Conservation (phyloP, 2,329 filamentous ascomycete species). For the Penicillium sp. region DNA sequence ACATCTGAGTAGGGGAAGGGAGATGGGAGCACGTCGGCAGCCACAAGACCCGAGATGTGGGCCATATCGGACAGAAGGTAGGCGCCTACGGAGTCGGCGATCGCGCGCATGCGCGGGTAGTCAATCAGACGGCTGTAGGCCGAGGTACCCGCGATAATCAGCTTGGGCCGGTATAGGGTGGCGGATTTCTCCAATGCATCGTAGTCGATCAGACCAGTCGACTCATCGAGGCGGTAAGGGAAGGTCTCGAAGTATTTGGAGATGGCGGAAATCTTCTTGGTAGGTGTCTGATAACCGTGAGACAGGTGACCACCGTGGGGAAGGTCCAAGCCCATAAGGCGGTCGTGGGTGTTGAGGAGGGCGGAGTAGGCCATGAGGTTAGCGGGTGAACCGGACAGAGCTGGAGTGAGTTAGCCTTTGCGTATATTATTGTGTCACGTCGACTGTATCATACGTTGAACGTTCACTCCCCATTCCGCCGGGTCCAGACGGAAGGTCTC, state of each 20-base stretch:
- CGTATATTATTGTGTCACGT: conserved; percentile 8
- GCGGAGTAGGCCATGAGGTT: conserved; percentile 88
- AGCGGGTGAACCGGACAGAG: conserved; percentile 74
- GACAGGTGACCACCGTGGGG: conserved; percentile 92
- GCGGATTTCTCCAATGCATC: conserved; percentile 88
- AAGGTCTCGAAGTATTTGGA: conserved; percentile 99
- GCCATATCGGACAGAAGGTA: conserved; percentile 98
- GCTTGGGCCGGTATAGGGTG: conserved; percentile 88
- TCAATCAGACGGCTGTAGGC: conserved; percentile 98
- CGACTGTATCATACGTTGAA: conserved; percentile 65
- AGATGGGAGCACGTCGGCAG: conserved; percentile 87
- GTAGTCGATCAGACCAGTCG: conserved; percentile 95
- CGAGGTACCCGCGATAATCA: conserved; percentile 93
- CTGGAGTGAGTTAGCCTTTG: conserved; percentile 45
- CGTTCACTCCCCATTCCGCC: conserved; percentile 94
- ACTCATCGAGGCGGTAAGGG: conserved; percentile 77
- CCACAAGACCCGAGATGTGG: conserved; percentile 94
- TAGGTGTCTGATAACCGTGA: conserved; percentile 96
- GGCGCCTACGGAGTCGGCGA: conserved; percentile 87
- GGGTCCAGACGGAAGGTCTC: conserved; percentile 81
- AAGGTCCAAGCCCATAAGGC: conserved; percentile 94
- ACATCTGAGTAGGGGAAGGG: conserved; percentile 93
- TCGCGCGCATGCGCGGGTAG: conserved; percentile 93
- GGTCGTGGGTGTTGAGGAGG: conserved; percentile 91
- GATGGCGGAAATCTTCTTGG: conserved; percentile 94